phyloP scores from a whole-genome alignment of 306 rosid genomes.

The Ormosia emarginata region DNA sequence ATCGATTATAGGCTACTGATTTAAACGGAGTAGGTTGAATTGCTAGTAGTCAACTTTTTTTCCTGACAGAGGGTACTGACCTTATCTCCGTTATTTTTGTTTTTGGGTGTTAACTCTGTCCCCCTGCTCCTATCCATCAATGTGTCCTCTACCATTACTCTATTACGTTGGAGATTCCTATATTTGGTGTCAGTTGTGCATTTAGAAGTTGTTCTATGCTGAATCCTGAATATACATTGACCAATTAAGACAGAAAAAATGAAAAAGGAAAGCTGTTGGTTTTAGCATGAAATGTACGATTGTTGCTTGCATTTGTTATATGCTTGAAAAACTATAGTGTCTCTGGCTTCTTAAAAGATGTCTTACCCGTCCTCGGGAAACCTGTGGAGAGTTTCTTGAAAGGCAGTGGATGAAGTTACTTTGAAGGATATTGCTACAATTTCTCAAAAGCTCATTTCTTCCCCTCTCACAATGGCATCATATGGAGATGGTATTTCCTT shows the following conservation, averaged over 20 bases:
- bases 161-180: neutral
- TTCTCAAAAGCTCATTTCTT: constrained; percentile 75
- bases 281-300: neutral
- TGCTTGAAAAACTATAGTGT: neutral
- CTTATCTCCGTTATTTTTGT: no score
- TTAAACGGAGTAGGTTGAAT: neutral
- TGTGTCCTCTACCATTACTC: neutral
- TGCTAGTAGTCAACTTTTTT: neutral
- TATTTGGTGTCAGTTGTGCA: neutral
- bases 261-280: neutral
- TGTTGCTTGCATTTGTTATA: neutral
- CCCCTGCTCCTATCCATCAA: no score
- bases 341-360: constrained; percentile 6
- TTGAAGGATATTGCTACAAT: constrained; percentile 60
- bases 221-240: neutral
- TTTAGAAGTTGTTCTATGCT: neutral
- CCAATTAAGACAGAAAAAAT: neutral
- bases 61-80: neutral
- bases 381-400: constrained; percentile 64
- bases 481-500: constrained; percentile 71
- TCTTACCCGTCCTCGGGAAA: constrained; percentile 44
- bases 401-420: constrained; percentile 76
- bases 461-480: constrained; percentile 91
- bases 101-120: neutral
- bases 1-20: neutral